These are phyloP conservation scores for Salix dunnii DNA, from an alignment of 345 rosid genomes.

Conservation along the genomic window DNA sequence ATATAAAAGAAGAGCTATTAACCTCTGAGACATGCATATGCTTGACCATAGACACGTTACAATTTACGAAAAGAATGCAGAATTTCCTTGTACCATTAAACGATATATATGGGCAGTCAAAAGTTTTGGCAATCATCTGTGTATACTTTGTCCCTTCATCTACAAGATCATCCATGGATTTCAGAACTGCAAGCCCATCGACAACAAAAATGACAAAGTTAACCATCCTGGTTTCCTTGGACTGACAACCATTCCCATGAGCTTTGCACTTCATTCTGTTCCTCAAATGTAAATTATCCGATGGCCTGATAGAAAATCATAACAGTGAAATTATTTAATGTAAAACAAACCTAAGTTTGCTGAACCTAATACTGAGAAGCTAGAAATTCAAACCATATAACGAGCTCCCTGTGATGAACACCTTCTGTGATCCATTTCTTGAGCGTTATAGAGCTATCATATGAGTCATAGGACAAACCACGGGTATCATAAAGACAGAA, in stretches of 20 bases:
- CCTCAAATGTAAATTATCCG: conserved; percentile 46
- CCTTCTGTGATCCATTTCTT: conserved; percentile 62
- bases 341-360: not conserved
- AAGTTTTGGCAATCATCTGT: conserved; percentile 36
- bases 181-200: conserved; percentile 51
- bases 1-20: not conserved
- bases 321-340: conserved; percentile 7
- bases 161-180: conserved; percentile 38
- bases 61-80: not conserved
- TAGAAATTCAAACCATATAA: conserved; percentile 42
- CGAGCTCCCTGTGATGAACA: conserved; percentile 53
- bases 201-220: conserved; percentile 70
- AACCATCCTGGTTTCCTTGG: conserved; percentile 40
- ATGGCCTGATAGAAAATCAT: conserved; percentile 40
- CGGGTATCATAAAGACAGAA: conserved; percentile 72
- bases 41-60: not conserved
- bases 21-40: not conserved
- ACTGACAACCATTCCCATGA: conserved; percentile 22
- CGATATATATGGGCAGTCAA: conserved; percentile 55
- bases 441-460: conserved; percentile 43
- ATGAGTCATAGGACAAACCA: conserved; percentile 39
- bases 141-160: conserved; percentile 25
- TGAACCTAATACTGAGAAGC: not conserved
- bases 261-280: conserved; percentile 40
- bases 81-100: conserved; percentile 52